These are phyloP conservation scores for Dactylonectria macrodidyma DNA, from an alignment of 2,329 filamentous ascomycete species.

Conservation along the genomic window DNA sequence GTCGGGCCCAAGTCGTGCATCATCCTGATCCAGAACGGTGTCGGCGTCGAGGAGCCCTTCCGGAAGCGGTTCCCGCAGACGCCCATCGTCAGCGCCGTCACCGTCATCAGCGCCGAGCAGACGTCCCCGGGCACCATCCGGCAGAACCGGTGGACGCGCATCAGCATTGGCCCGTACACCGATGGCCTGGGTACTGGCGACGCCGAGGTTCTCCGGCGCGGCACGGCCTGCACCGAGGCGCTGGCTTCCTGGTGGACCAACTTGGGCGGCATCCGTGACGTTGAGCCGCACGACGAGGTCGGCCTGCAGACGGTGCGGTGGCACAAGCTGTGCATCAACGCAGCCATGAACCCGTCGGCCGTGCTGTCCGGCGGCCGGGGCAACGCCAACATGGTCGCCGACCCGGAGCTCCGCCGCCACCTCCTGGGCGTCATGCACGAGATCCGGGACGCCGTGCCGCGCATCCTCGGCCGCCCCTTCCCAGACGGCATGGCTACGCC, in stretches of 20 bases:
- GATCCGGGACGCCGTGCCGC: slow-evolving; percentile 75
- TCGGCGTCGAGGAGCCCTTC: slow-evolving; percentile 80
- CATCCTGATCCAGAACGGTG: slow-evolving; percentile 79
- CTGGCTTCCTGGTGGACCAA: slow-evolving; percentile 69
- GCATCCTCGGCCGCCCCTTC: slow-evolving; percentile 73
- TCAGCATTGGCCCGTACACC: slow-evolving; percentile 78
- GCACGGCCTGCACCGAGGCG: slow-evolving; percentile 59
- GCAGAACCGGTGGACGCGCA: slow-evolving; percentile 82
- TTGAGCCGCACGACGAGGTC: slow-evolving; percentile 74
- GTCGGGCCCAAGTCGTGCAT: slow-evolving; percentile 70
- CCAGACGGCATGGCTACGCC: slow-evolving; percentile 71
- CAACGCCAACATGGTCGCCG: slow-evolving; percentile 76
- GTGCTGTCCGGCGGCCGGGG: slow-evolving; percentile 76
- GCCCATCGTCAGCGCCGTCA: slow-evolving; percentile 77
- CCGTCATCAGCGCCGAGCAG: slow-evolving; percentile 79
- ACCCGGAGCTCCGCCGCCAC: slow-evolving; percentile 74
- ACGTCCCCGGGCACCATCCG: slow-evolving; percentile 72
- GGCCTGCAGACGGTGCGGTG: slow-evolving; percentile 80
- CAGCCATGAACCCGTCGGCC: slow-evolving; percentile 80
- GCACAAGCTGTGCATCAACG: slow-evolving; percentile 85
- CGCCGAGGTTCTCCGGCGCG: slow-evolving; percentile 52
- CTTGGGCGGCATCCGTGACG: slow-evolving; percentile 75
- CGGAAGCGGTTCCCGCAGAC: slow-evolving; percentile 71
- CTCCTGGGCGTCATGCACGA: slow-evolving; percentile 79
- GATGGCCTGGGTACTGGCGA: slow-evolving; percentile 60